Conservation (phyloP, 1,284 basidiomycete genomes). For the Somion occarium region DNA sequence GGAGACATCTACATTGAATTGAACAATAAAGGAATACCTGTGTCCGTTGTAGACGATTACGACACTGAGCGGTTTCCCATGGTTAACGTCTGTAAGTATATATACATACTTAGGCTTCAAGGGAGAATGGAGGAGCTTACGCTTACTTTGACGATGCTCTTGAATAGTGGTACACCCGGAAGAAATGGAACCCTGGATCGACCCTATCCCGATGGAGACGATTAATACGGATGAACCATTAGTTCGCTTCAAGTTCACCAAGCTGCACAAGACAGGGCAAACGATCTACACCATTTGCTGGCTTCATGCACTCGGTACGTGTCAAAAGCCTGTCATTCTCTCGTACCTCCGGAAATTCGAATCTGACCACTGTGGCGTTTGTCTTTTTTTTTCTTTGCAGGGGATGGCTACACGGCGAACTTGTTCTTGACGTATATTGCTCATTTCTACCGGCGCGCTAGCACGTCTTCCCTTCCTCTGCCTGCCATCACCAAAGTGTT, state of each 20-base stretch:
- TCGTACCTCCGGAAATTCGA: too few relatives aligned
- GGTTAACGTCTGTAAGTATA: background rate
- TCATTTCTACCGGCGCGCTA: background rate
- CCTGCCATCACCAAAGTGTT: background rate
- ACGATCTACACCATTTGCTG: background rate
- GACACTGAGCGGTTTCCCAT: background rate
- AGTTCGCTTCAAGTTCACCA: background rate
- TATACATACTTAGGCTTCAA: too few relatives aligned
- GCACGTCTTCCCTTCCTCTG: background rate
- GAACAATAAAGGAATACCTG: background rate
- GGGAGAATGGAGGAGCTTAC: too few relatives aligned
- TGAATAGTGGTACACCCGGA: background rate
- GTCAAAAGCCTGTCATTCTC: background rate
- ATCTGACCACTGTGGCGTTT: too few relatives aligned
- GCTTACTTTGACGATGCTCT: background rate
- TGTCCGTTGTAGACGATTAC: background rate
- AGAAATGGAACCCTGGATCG: background rate
- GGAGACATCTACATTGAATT: background rate
- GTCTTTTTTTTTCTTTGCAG: background rate
- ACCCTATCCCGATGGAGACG: background rate
- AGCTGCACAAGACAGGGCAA: background rate
- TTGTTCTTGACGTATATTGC: background rate
- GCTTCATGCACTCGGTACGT: background rate
- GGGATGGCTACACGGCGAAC: background rate
- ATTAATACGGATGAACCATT: background rate